Conservation (phyloP, 139 green algal species). For the Picochlorum costavermella region DNA sequence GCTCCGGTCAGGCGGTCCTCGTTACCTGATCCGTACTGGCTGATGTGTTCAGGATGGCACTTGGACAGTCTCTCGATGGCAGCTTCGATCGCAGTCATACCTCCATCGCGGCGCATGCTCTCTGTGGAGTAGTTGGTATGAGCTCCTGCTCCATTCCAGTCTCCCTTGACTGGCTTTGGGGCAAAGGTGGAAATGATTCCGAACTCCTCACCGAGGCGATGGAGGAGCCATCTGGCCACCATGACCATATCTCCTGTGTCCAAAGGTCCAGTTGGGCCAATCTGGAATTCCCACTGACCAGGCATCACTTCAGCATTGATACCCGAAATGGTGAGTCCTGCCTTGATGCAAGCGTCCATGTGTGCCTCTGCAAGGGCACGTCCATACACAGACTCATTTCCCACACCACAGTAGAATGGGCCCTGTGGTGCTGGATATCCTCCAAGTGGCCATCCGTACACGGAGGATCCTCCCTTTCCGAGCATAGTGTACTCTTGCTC, state of each 20-base stretch:
- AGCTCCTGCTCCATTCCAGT: slow-evolving; percentile 78
- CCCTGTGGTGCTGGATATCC: slow-evolving; percentile 85
- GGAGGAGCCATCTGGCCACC: slow-evolving; percentile 70
- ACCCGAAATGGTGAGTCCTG: slow-evolving; percentile 67
- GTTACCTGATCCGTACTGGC: slow-evolving; percentile 75
- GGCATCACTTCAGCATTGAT: slow-evolving; percentile 91
- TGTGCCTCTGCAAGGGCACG: slow-evolving; percentile 74
- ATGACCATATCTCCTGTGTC: slow-evolving; percentile 71
- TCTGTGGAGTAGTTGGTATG: slow-evolving; percentile 91
- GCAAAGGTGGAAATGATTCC: slow-evolving; percentile 65
- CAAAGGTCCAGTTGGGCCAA: slow-evolving; percentile 70
- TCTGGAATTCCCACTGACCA: slow-evolving; percentile 91
- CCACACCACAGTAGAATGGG: slow-evolving; percentile 84
- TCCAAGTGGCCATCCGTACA: slow-evolving; percentile 70
- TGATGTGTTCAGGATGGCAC: slow-evolving; percentile 79
- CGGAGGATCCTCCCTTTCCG: slow-evolving; percentile 25
- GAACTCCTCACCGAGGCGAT: slow-evolving; percentile 69
- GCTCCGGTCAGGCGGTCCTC: slow-evolving; percentile 77
- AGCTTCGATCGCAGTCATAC: slow-evolving; percentile 70
- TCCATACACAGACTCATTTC: slow-evolving; percentile 67
- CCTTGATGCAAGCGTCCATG: slow-evolving; percentile 78
- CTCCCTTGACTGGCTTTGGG: slow-evolving; percentile 81
- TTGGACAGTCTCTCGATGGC: slow-evolving; percentile 79
- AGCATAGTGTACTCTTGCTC: slow-evolving; percentile 93
- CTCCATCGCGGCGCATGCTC: slow-evolving; percentile 68